A percentile compares a stretch with the other conserved stretches of the same genome.
phyloP scores from a whole-genome alignment of 2,329 filamentous ascomycete species.

The Graphilbum fragrans region DNA sequence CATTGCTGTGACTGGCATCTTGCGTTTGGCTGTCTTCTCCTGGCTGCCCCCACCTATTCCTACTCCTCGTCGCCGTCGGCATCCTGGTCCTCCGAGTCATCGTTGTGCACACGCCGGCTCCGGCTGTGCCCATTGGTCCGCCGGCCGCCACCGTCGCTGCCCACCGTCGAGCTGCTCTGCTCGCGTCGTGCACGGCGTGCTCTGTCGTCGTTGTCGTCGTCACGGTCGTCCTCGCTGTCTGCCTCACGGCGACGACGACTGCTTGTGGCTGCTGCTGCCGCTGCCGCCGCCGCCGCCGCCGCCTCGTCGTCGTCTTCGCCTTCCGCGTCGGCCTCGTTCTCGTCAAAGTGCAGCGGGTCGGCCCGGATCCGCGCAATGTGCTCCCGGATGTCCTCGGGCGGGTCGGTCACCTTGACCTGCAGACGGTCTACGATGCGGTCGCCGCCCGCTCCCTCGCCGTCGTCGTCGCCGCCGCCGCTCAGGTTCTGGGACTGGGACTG shows the following conservation, averaged over 20 bases:
- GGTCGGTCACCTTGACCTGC: slow-evolving; percentile 42
- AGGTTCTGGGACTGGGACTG: slow-evolving; percentile 22
- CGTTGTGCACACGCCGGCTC: slow-evolving; percentile 2
- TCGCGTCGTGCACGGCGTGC: slow-evolving; percentile 1
- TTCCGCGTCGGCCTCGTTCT: slow-evolving; percentile 21
- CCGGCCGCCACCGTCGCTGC: neutral
- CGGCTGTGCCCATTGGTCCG: slow-evolving; percentile 7
- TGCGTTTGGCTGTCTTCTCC: neutral
- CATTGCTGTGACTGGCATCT: too few species aligned
- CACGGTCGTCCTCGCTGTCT: neutral
- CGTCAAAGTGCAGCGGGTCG: slow-evolving; percentile 36
- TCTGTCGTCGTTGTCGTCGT: slow-evolving; percentile 1
- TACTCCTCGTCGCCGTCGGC: slow-evolving; percentile 35
- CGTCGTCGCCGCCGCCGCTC: slow-evolving; percentile 21
- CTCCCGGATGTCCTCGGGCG: slow-evolving; percentile 38
- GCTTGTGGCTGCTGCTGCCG: slow-evolving; percentile 7
- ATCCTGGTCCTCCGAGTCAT: slow-evolving; percentile 21
- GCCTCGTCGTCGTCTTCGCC: slow-evolving; percentile 16
- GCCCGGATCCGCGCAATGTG: slow-evolving; percentile 40
- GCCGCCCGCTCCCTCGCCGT: slow-evolving; percentile 16
- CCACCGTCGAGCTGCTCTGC: slow-evolving; percentile 10
- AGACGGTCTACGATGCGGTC: slow-evolving; percentile 42
- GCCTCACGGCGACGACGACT: neutral
- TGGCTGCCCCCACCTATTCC: neutral
- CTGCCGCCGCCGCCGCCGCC: slow-evolving; percentile 9